phyloP scores from a whole-genome alignment of 1,284 basidiomycete genomes.

The Cutaneotrichosporon curvatum region DNA sequence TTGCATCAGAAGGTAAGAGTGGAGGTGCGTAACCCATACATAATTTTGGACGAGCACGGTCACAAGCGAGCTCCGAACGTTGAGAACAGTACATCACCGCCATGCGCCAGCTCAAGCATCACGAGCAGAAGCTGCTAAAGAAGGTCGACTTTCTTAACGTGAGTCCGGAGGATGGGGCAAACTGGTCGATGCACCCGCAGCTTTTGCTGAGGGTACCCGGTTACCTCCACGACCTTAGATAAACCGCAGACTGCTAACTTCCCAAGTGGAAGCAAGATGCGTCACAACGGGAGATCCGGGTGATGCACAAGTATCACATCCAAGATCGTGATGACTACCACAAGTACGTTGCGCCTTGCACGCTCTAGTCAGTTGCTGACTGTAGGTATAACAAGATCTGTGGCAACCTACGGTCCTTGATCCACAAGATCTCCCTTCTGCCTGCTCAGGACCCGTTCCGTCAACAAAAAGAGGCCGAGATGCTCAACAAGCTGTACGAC shows the following conservation, averaged over 20 bases:
- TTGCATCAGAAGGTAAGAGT: too few relatives aligned
- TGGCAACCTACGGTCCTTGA: constrained; percentile 75
- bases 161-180: constrained; percentile 34
- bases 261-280: constrained; percentile 97
- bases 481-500: constrained; percentile 94
- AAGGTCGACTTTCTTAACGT: constrained; percentile 91
- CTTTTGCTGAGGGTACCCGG: not conserved
- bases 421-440: constrained; percentile 79
- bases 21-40: too few relatives aligned
- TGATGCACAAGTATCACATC: constrained; percentile 93
- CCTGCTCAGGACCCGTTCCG: constrained; percentile 88
- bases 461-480: constrained; percentile 70
- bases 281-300: constrained; percentile 81
- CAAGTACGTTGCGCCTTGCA: constrained; percentile 59
- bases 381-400: constrained; percentile 89
- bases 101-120: constrained; percentile 85
- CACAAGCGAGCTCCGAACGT: too few relatives aligned
- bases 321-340: constrained; percentile 93
- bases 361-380: constrained; percentile 1
- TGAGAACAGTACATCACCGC: too few relatives aligned
- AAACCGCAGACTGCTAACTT: not conserved
- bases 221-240: too few relatives aligned
- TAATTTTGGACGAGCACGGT: too few relatives aligned
- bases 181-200: too few relatives aligned
- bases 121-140: constrained; percentile 88